Evolutionary conservation across 768 basidiomycete genomes (phyloP).

Genomic region (Auricularia sp.): DNA sequence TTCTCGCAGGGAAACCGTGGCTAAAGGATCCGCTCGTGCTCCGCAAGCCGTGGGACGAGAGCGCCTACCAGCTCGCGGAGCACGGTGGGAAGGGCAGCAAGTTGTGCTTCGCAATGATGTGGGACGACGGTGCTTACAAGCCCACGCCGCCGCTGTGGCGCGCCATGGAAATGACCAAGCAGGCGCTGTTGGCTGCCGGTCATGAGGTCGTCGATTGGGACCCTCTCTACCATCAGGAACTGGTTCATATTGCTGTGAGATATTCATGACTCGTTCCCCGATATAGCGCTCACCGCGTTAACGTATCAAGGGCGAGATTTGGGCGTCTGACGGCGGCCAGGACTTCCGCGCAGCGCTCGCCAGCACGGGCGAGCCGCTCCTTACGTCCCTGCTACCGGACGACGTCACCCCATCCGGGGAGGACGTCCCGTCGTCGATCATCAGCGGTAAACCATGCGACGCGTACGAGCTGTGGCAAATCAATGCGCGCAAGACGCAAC

Average conservation of each 20-base stretch:
- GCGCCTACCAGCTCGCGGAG: conserved; percentile 46
- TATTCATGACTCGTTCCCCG: not conserved
- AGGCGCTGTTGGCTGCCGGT: conserved; percentile 49
- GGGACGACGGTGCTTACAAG: conserved; percentile 49
- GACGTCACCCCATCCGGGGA: conserved; percentile 11
- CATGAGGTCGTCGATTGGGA: conserved; percentile 24
- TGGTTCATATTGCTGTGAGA: not conserved
- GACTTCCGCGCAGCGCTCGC: conserved; percentile 35
- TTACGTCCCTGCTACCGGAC: conserved; percentile 36
- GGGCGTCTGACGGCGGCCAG: conserved; percentile 36
- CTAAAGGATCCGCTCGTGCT: conserved; percentile 48
- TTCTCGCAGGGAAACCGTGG: conserved; percentile 57
- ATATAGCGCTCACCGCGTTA: not conserved
- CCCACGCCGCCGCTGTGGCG: conserved; percentile 60
- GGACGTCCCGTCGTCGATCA: not conserved
- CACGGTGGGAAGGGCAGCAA: conserved; percentile 38
- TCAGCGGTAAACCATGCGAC: conserved; percentile 22
- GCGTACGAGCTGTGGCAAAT: conserved; percentile 62
- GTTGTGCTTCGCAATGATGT: conserved; percentile 52
- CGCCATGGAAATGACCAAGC: conserved; percentile 46
- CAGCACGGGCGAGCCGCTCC: conserved; percentile 43
- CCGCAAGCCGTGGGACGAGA: conserved; percentile 51
- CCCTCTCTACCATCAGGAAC: not conserved
- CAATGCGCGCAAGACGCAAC: conserved; percentile 38
- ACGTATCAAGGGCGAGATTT: conserved; percentile 30